Percentiles rank a stretch among this genome's conserved stretches.
Evolutionary conservation across 352 stramenopile genomes (phyloP).

Genomic region (Pythium periplocum): DNA sequence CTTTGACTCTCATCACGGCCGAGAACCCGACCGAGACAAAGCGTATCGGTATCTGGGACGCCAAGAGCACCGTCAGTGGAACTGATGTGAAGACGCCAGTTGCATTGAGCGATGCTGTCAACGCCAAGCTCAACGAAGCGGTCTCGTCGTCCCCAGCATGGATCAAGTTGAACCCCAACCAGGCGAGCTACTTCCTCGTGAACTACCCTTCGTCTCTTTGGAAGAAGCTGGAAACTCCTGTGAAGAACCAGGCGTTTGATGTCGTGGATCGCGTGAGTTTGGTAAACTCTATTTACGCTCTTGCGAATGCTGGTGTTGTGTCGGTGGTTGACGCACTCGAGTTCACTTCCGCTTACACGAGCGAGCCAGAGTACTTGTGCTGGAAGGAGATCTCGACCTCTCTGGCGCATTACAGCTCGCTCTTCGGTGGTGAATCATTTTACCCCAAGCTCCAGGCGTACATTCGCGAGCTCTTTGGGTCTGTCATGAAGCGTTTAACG

Average conservation of each 20-base stretch:
- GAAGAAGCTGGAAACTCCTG: conserved; percentile 59
- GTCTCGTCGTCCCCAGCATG: conserved; percentile 70
- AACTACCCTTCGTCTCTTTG: conserved; percentile 89
- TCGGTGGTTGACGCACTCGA: conserved; percentile 47
- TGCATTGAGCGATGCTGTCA: conserved; percentile 79
- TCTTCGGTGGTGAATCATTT: conserved; percentile 52
- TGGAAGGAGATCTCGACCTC: conserved; percentile 68
- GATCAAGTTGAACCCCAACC: conserved; percentile 95
- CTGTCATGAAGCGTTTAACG: conserved; percentile 45
- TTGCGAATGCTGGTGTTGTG: conserved; percentile 64
- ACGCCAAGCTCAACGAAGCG: conserved; percentile 63
- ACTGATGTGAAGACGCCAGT: conserved; percentile 21
- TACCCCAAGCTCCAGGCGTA: conserved; percentile 50
- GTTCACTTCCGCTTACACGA: conserved; percentile 48
- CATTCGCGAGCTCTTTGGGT: conserved; percentile 42
- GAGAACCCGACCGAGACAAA: conserved; percentile 36
- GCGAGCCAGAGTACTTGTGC: conserved; percentile 51
- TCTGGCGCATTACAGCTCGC: conserved; percentile 37
- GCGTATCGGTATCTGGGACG: conserved; percentile 65
- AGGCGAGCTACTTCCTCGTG: conserved; percentile 94
- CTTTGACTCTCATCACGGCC: conserved; percentile 64
- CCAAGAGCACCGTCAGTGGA: conserved; percentile 31
- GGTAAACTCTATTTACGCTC: conserved; percentile 89
- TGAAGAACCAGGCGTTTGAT: conserved; percentile 43
- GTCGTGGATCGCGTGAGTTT: conserved; percentile 90